Conservation (phyloP, 805 yeast genomes). For the Debaryomyces prosopidis region DNA sequence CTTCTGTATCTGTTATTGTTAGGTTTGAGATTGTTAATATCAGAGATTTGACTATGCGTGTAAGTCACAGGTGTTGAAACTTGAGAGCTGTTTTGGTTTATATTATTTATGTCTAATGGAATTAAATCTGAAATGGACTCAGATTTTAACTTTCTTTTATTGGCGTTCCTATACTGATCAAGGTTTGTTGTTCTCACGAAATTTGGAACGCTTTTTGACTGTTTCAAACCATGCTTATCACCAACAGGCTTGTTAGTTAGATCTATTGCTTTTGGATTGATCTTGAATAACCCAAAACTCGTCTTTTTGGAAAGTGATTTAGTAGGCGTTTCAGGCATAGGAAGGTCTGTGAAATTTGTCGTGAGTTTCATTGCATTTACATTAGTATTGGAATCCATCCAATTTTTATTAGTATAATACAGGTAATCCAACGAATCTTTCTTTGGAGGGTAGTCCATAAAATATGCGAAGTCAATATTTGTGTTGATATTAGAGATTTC, state of each 20-base stretch:
- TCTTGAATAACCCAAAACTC: constrained; percentile 4
- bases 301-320: constrained; percentile 1
- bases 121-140: not conserved
- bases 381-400: constrained; percentile 20
- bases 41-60: too few relatives aligned
- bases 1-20: not conserved
- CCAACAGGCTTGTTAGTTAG: not conserved
- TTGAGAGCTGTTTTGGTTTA: not conserved
- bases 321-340: not conserved
- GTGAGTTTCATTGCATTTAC: constrained; percentile 5
- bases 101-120: not conserved
- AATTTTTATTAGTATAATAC: constrained; percentile 12
- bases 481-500: not conserved
- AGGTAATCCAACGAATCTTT: constrained; percentile 7
- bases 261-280: not conserved
- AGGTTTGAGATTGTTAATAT: too few relatives aligned
- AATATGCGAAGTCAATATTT: not conserved
- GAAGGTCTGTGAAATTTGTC: not conserved
- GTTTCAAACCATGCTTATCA: not conserved
- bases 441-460: not conserved
- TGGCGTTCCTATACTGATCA: not conserved
- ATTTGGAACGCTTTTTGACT: constrained; percentile 14
- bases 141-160: not conserved
- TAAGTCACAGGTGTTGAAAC: not conserved
- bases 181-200: constrained; percentile 1